These are phyloP conservation scores for Protomyces pachydermus DNA, from an alignment of 1,139 yeast genomes.

Conservation along the genomic window DNA sequence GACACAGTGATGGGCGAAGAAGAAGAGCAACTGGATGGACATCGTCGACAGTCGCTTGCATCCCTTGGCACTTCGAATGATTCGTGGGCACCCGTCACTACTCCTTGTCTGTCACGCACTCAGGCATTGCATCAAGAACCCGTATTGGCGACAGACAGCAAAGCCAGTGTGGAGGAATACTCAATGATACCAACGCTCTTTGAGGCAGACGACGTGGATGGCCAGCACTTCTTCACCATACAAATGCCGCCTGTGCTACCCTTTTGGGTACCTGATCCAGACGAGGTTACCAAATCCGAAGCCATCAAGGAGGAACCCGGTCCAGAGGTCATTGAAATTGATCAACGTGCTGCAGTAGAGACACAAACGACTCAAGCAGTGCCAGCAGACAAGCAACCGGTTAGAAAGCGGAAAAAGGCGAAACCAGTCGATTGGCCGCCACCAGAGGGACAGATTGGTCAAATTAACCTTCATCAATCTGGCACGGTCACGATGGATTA, in stretches of 20 bases:
- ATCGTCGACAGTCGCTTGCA: not conserved
- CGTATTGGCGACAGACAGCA: not conserved
- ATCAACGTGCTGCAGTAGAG: conserved; percentile 1
- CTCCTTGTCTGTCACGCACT: not conserved
- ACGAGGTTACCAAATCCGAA: conserved; percentile 29
- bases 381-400: not conserved
- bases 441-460: conserved; percentile 61
- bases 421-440: conserved; percentile 31
- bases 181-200: not conserved
- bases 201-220: conserved; percentile 38
- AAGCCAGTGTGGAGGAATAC: not conserved
- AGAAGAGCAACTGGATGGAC: not conserved
- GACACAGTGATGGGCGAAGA: not conserved
- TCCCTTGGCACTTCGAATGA: not conserved
- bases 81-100: not conserved
- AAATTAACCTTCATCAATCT: conserved; percentile 67
- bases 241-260: conserved; percentile 77
- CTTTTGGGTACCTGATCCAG: conserved; percentile 38
- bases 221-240: conserved; percentile 51
- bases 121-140: not conserved
- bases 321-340: conserved; percentile 7
- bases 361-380: not conserved
- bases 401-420: conserved; percentile 19
- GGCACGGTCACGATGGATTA: conserved; percentile 71
- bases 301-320: conserved; percentile 5